Evolutionary conservation across 192 early-diverging fungal species (phyloP).

Genomic region (Umbelopsis sp.): DNA sequence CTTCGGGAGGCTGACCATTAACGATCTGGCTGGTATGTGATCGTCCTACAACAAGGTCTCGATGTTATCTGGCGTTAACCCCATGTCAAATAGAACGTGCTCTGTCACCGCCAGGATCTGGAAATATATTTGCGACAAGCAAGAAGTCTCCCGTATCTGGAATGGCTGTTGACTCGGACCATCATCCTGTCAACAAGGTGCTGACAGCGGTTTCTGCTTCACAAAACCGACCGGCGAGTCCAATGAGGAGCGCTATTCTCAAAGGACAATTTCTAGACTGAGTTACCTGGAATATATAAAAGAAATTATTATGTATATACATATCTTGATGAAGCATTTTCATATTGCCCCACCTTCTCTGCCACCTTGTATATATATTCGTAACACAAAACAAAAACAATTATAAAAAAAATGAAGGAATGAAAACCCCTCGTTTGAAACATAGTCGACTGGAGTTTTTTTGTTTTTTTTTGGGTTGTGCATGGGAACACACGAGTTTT

Average conservation of each 20-base stretch:
- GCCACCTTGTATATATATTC: not conserved
- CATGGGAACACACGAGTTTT: not conserved
- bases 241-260: constrained; percentile 1
- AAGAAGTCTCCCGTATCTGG: not conserved
- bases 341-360: too few species aligned
- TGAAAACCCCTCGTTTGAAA: too few species aligned
- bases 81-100: not conserved
- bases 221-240: not conserved
- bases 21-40: not conserved
- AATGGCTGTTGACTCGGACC: not conserved
- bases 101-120: not conserved
- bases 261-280: constrained; percentile 4
- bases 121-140: not conserved
- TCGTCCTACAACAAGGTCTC: not conserved
- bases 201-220: not conserved
- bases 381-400: too few species aligned
- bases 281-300: not conserved
- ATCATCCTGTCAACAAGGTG: constrained; percentile 3
- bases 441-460: too few species aligned
- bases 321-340: too few species aligned
- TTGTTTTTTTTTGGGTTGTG: too few species aligned
- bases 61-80: not conserved
- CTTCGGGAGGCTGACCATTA: not conserved
- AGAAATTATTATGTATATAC: too few species aligned
- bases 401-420: not conserved